Evolutionary conservation across 2,329 filamentous ascomycete genomes (phyloP).

Genomic region (Alternaria sp.): DNA sequence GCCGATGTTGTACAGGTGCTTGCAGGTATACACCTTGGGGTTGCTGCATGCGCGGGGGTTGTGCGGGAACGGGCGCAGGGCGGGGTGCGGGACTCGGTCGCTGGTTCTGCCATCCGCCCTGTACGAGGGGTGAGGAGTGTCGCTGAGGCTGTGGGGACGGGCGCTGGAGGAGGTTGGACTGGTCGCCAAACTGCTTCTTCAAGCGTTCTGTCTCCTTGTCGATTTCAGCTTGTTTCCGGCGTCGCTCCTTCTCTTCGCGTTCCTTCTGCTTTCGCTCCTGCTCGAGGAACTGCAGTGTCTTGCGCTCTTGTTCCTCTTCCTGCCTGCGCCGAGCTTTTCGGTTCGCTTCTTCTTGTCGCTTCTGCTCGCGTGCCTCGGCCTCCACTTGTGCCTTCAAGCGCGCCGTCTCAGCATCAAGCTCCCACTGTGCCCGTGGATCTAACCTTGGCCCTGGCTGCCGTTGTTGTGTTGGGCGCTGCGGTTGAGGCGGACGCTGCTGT

Average conservation of each 20-base stretch:
- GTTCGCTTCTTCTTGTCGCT: slow-evolving; percentile 51
- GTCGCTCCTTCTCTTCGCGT: slow-evolving; percentile 68
- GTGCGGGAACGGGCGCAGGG: slow-evolving; percentile 24
- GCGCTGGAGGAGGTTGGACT: slow-evolving; percentile 35
- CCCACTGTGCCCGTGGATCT: slow-evolving; percentile 61
- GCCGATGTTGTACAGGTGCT: slow-evolving; percentile 28
- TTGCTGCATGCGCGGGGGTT: slow-evolving; percentile 20
- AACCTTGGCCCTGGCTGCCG: slow-evolving; percentile 27
- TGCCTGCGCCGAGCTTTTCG: slow-evolving; percentile 63
- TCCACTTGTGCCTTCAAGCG: slow-evolving; percentile 54
- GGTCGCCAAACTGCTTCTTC: slow-evolving; percentile 68
- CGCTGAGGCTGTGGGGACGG: slow-evolving; percentile 27
- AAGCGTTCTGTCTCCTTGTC: slow-evolving; percentile 81
- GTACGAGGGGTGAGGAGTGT: slow-evolving; percentile 30
- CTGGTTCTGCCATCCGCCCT: slow-evolving; percentile 21
- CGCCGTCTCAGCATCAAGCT: slow-evolving; percentile 58
- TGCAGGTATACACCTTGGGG: slow-evolving; percentile 42
- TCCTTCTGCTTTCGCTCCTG: slow-evolving; percentile 64
- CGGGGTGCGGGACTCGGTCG: slow-evolving; percentile 7
- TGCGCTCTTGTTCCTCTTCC: slow-evolving; percentile 62
- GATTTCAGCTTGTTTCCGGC: slow-evolving; percentile 59
- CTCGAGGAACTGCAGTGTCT: slow-evolving; percentile 43
- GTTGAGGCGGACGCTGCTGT: slow-evolving; percentile 1
- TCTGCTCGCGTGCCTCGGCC: slow-evolving; percentile 55
- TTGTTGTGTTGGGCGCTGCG: slow-evolving; percentile 16